Evolutionary conservation across 805 yeast species (phyloP).

Genomic region (Starmerella asiatica): DNA sequence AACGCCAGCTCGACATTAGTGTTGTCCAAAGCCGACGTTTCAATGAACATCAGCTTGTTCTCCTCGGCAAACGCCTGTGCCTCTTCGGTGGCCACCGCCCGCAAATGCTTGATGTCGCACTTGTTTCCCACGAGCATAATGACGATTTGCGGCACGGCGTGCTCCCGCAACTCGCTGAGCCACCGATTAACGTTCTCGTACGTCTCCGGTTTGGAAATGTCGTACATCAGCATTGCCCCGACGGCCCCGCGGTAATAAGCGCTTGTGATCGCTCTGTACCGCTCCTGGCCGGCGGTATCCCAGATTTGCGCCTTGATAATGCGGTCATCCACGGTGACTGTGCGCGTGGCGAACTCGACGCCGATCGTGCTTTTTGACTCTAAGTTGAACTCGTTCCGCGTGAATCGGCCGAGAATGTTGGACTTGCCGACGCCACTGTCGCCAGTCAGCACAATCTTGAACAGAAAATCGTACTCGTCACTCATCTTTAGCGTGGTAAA

Average conservation of each 20-base stretch:
- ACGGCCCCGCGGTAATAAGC: constrained; percentile 98
- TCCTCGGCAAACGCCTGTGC: constrained; percentile 76
- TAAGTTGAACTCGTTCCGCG: constrained; percentile 87
- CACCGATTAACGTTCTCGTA: constrained; percentile 80
- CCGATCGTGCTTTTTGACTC: constrained; percentile 94
- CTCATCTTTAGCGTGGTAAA: too few relatives aligned
- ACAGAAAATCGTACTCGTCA: constrained; percentile 82
- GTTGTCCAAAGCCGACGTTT: constrained; percentile 86
- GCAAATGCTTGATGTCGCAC: constrained; percentile 81
- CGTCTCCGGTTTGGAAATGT: constrained; percentile 84
- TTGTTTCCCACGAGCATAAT: constrained; percentile 95
- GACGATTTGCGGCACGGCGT: constrained; percentile 92
- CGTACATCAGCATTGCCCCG: constrained; percentile 92
- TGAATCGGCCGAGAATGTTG: constrained; percentile 81
- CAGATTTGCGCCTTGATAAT: constrained; percentile 94
- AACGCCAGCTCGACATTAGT: constrained; percentile 92
- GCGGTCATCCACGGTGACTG: constrained; percentile 88
- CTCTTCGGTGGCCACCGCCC: constrained; percentile 97
- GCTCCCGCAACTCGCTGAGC: constrained; percentile 91
- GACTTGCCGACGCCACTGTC: constrained; percentile 97
- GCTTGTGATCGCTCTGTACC: constrained; percentile 93
- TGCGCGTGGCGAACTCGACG: constrained; percentile 94
- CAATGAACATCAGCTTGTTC: constrained; percentile 82
- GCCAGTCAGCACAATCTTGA: constrained; percentile 86
- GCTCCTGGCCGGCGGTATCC: constrained; percentile 99